Base-by-base conservation (phyloP, 1,139 yeast genomes). In the Yamadazyma membranifaciens region DNA sequence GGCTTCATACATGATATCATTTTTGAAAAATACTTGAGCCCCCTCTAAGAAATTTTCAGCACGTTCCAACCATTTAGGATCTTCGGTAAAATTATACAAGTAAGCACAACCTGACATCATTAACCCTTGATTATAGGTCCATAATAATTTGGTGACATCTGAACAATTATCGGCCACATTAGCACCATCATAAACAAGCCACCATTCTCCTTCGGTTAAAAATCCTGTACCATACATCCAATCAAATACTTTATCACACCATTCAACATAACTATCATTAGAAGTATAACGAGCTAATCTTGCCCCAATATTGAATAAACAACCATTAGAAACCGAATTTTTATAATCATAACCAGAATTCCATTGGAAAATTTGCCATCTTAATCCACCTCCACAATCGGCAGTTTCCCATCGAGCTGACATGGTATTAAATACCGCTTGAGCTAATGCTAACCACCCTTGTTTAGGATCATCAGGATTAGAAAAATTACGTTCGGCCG, bases 331-430 rank as follows among this genome's bases (percentile, higher is more conserved):
- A 44, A 91, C 94, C 9, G 95, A 72, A 62, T 91, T 91, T 64
- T 91, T 91, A 61, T 91, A 91, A 62, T 87, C 86, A 60, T 89
- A 91, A 50, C 98, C 98, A 9, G 89, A 75, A 61, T 91, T 91
- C 95, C 96, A 91, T 45, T 86, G 79, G 69, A 87, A 91, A 59
- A 91, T 91, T 67, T 91, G 98, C 98, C 98, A 91, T 66, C 97
- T 78, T 46, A 91, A 73, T 1, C 98, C 98, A 45, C 98, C 98
- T 39, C 75, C 77, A 64, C 98, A 91, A 41, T 75, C 55, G 3
- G 58, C 69, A 7, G 61, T 52, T 57, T 91, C 97, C 98, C 98
- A 91, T 62, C 97, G 77, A 30, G 77, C 64, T 31, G 87, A 78
- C 96, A 91, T 89, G 26, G 95, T 85, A 60, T 89, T 88, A 69